Evolutionary conservation across 371 early-diverging fungal species (phyloP).

Genomic region (Blastocladiella emersonii): DNA sequence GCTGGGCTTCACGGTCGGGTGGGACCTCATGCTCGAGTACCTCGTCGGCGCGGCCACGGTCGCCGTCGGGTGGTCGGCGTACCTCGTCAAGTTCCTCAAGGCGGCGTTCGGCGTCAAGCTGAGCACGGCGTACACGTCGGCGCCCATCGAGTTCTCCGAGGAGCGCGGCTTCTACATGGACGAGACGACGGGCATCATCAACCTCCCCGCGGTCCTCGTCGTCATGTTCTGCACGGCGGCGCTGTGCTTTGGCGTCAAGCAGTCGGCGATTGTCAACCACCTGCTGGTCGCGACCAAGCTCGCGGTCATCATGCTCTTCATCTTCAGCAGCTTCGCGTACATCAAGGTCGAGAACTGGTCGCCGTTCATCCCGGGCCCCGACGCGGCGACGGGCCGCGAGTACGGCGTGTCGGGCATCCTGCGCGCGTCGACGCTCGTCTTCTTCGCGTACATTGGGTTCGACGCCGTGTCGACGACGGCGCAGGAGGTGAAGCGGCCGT

Average conservation of each 20-base stretch:
- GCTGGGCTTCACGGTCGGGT: slow-evolving; percentile 53
- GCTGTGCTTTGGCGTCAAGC: slow-evolving; percentile 51
- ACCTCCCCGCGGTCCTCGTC: slow-evolving; percentile 58
- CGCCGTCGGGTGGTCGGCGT: slow-evolving; percentile 65
- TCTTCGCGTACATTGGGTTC: slow-evolving; percentile 64
- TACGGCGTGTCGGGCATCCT: slow-evolving; percentile 44
- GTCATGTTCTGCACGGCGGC: slow-evolving; percentile 39
- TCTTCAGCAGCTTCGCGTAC: slow-evolving; percentile 45
- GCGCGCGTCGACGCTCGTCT: slow-evolving; percentile 25
- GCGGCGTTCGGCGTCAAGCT: slow-evolving; percentile 36
- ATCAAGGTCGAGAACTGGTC: slow-evolving; percentile 51
- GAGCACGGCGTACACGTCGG: slow-evolving; percentile 32
- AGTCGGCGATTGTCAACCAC: slow-evolving; percentile 55
- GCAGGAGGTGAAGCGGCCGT: slow-evolving; percentile 69
- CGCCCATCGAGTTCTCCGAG: slow-evolving; percentile 46
- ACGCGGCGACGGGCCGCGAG: slow-evolving; percentile 5
- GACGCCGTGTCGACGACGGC: slow-evolving; percentile 79
- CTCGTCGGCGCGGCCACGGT: slow-evolving; percentile 32
- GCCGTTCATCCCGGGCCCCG: slow-evolving; percentile 58
- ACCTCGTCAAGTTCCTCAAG: slow-evolving; percentile 54
- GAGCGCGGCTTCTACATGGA: slow-evolving; percentile 21
- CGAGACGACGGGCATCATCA: slow-evolving; percentile 42
- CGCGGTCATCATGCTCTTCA: slow-evolving; percentile 57
- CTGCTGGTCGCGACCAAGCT: slow-evolving; percentile 58
- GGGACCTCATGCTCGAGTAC: slow-evolving; percentile 72